Conservation (phyloP, 306 rosid genomes). For the Sphenostylis stenocarpa region DNA sequence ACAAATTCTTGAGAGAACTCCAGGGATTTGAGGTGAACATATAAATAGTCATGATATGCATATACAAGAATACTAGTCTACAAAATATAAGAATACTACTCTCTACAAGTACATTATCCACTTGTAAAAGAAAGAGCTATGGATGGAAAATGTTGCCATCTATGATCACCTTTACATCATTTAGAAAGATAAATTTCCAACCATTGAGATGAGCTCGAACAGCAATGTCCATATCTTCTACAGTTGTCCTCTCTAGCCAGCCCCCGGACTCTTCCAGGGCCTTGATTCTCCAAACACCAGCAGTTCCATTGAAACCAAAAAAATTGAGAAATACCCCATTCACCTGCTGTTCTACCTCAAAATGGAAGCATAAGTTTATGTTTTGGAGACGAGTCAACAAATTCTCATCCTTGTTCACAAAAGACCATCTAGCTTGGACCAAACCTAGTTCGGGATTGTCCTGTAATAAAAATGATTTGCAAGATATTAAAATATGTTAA, state of each 20-base stretch:
- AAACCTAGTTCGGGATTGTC: conserved; percentile 77
- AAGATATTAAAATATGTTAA: conserved; percentile 21
- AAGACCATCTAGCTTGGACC: conserved; percentile 96
- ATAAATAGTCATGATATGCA: no score
- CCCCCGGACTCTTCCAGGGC: conserved; percentile 96
- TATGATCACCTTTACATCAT: conserved; percentile 85
- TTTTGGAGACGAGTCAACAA: conserved; percentile 96
- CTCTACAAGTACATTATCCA: not conserved
- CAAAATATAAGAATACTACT: no score
- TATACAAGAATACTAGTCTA: no score
- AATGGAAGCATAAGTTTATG: conserved; percentile 92
- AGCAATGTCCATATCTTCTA: conserved; percentile 97
- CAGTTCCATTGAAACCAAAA: conserved; percentile 98
- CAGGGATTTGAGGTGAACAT: conserved; percentile 10
- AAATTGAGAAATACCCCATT: conserved; percentile 86
- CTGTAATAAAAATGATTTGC: conserved; percentile 45
- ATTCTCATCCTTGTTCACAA: conserved; percentile 93
- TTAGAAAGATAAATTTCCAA: conserved; percentile 89
- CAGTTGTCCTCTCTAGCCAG: conserved; percentile 95
- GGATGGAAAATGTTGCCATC: not conserved
- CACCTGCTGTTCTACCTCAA: conserved; percentile 98
- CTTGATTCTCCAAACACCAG: conserved; percentile 97
- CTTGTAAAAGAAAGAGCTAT: conserved; percentile 20
- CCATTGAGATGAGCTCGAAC: conserved; percentile 96
- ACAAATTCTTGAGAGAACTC: not conserved